A percentile compares a stretch with the other conserved stretches of the same genome.
Evolutionary conservation across 2,329 filamentous ascomycete species (phyloP).

Genomic region (Talaromyces albobiverticillius): DNA sequence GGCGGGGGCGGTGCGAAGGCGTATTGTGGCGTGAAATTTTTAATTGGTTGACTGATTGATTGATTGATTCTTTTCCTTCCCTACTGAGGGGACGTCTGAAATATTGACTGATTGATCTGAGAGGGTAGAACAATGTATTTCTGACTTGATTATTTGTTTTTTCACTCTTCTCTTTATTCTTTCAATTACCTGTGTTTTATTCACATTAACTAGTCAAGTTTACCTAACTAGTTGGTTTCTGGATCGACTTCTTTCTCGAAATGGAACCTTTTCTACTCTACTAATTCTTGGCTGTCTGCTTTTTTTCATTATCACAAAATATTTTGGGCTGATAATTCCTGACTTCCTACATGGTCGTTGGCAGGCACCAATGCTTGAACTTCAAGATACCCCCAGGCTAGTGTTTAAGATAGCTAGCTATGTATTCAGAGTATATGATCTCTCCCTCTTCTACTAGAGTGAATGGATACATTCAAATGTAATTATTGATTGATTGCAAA

Average conservation of each 20-base stretch:
- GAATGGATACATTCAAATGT: conserved; percentile 9
- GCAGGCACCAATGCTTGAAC: no score
- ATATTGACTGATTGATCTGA: neutral
- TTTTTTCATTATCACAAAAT: no score
- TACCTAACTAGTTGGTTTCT: neutral
- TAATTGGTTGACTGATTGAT: neutral
- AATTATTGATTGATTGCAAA: neutral
- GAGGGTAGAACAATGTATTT: neutral
- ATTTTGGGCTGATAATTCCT: no score
- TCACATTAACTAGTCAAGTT: no score
- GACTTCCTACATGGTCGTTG: no score
- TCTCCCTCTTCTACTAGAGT: no score
- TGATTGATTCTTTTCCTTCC: neutral
- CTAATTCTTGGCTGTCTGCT: conserved; percentile 13
- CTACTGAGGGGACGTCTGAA: neutral
- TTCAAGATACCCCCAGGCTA: no score
- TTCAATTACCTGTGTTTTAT: neutral
- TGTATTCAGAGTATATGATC: no score
- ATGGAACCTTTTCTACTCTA: neutral
- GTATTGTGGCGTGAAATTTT: conserved; percentile 7
- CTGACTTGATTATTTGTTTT: neutral
- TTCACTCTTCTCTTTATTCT: neutral
- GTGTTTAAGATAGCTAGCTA: no score
- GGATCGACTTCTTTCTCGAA: neutral
- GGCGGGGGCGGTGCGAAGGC: conserved; percentile 7